Base-by-base conservation (phyloP, 352 stramenopile species). In the Pythium folliculosum region DNA sequence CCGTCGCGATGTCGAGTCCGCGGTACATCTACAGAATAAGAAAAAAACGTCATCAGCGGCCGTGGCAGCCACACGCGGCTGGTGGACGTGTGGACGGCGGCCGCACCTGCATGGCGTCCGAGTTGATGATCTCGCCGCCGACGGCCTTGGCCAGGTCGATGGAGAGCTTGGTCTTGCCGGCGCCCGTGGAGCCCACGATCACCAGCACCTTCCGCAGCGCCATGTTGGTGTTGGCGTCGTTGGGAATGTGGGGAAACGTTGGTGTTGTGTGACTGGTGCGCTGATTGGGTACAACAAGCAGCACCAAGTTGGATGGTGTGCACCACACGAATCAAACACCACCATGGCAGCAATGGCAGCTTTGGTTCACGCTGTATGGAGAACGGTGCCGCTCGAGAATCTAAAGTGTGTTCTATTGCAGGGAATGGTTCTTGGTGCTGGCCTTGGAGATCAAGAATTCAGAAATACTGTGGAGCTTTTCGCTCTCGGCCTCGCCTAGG, bases 131-230 rank as follows among this genome's bases (percentile, higher is more conserved):
- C 71, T 97, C 91, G 12, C 91, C 91, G 55, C 83, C 86, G 37
- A 97, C 77, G 17, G 84, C 84, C 61, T 96, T 94, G 58, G 90
- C 90, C n/a, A 97, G 61, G 67, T 97, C 90, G 55, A 97, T 87
- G 6, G 90, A 94, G 37, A 97, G 84, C 79, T 97, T 97, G 10
- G 91, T 96, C 78, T 97, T 97, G 60, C 91, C 91, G 10, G 89
- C 88, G 49, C 91, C 91, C 25, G 91, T 97, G n/a, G 91, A 95
- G 60, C 91, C 91, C 38, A 97, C 80, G 32, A 97, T 81, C 65
- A 97, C 89, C 40, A 97, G 60, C 64, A 97, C 80, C 67, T 91
- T 94, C 50, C 82, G 88, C 72, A 93, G 62, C 55, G 78, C 35
- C 19, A 44, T 57, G 27, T 22, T 17, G 2, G 16, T 43, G 2